These are phyloP conservation scores for Penicillium crystallinum DNA, from an alignment of 495 filamentous ascomycete species.

Conservation along the genomic window DNA sequence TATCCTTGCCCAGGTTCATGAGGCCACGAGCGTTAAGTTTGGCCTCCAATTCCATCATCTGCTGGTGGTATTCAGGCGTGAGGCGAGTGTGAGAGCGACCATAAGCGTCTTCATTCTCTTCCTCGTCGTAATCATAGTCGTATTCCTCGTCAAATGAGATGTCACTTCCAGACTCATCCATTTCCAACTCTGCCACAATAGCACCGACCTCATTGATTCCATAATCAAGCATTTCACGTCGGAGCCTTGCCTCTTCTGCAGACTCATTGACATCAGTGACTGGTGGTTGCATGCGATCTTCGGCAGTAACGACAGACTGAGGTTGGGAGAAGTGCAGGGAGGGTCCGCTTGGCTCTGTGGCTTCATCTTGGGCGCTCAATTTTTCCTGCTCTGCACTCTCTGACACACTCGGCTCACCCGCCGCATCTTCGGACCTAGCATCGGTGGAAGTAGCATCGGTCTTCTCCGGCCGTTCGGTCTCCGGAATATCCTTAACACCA, in stretches of 20 bases:
- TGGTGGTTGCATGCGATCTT: slow-evolving; percentile 24
- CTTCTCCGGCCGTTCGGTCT: slow-evolving; percentile 13
- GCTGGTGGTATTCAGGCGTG: slow-evolving; percentile 62
- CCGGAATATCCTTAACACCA: slow-evolving; percentile 52
- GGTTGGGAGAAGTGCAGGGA: slow-evolving; percentile 14
- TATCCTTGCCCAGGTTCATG: slow-evolving; percentile 49
- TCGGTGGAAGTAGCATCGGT: neutral
- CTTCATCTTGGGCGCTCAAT: neutral
- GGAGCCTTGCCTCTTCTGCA: slow-evolving; percentile 70
- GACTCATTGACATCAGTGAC: slow-evolving; percentile 57
- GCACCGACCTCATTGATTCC: slow-evolving; percentile 77
- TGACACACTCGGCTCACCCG: neutral
- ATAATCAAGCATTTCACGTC: slow-evolving; percentile 90
- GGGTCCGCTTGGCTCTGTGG: neutral
- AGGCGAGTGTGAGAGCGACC: slow-evolving; percentile 63
- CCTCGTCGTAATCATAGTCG: slow-evolving; percentile 47
- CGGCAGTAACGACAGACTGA: slow-evolving; percentile 18
- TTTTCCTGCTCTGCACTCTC: neutral
- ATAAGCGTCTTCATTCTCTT: slow-evolving; percentile 60
- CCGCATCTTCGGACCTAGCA: neutral
- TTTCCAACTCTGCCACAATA: slow-evolving; percentile 86
- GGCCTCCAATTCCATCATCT: slow-evolving; percentile 81
- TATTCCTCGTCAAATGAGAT: slow-evolving; percentile 52
- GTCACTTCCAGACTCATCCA: slow-evolving; percentile 65
- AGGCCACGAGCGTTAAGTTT: slow-evolving; percentile 56